Evolutionary conservation across 805 yeast genomes (phyloP), one percentile per base, ranked within the genome.

Genomic region (Sungouiella thailandica): DNA sequence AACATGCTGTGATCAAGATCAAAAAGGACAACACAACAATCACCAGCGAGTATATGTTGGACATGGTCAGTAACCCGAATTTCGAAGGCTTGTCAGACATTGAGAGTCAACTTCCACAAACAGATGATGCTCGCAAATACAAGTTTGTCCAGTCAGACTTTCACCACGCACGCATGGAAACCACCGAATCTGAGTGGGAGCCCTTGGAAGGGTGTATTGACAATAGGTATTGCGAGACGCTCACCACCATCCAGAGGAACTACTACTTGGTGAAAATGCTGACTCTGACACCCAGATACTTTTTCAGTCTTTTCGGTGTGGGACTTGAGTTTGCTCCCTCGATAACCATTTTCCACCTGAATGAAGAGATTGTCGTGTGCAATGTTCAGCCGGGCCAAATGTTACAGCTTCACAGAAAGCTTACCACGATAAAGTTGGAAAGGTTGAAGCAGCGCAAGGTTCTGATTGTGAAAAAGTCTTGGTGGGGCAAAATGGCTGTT

Each of bases 121-220:
- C 14, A 23, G n/a, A 23, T 6, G 29, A 17, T 12, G 13, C 19
- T 6, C 12, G 31, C 20, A 12, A 10, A 9, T 25, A 19, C 8
- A 16, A 17, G 7, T 41, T 27, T 19, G 15, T 29, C 18, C 46
- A 43, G 17, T 37, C 32, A 1, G 31, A 25, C 9, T 32, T 35
- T 15, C 17, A 26, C 3, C 19, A 18, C 6, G 23, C 23, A 9
- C 15, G 15, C 7, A 25, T 17, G 7, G 25, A 18, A 11, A 11
- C 5, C 7, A 25, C 31, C n/a, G 17, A 22, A 14, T 18, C 23
- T 4, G 38, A 35, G 12, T 26, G 31, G 16, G 25, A 32, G 9
- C 44, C 42, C 2, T 5, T 43, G 2, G 36, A 37, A 4, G 46
- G 42, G 3, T 45, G 49, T 23, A 31, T 43, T 7, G 47, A 43